Evolutionary conservation across 768 basidiomycete species (phyloP).

Genomic region (Imleria badia): DNA sequence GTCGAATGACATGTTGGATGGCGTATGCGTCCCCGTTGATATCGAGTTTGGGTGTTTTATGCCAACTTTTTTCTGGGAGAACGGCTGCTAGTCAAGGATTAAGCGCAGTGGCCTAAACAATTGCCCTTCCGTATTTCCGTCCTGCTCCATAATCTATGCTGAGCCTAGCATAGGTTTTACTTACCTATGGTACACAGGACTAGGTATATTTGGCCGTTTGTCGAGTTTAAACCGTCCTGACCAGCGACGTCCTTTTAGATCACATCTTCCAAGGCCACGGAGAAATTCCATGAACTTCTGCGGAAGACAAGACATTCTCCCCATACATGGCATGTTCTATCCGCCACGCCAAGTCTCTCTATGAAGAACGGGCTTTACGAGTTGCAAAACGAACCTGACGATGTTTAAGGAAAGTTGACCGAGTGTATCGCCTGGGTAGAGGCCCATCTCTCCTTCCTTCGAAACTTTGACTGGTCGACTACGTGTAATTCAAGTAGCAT

Average conservation of each 20-base stretch:
- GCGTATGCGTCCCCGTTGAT: constrained; percentile 36
- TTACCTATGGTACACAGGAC: constrained; percentile 65
- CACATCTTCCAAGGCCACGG: constrained; percentile 52
- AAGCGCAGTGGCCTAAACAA: constrained; percentile 59
- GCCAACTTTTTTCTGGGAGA: constrained; percentile 52
- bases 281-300: constrained; percentile 50
- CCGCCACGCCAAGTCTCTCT: not conserved
- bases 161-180: constrained; percentile 44
- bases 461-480: constrained; percentile 20
- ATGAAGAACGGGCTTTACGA: constrained; percentile 72
- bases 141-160: constrained; percentile 5
- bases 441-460: constrained; percentile 22
- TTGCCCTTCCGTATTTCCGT: constrained; percentile 51
- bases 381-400: constrained; percentile 69
- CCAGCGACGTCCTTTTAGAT: constrained; percentile 37
- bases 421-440: constrained; percentile 53
- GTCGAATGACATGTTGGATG: constrained; percentile 59
- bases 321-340: constrained; percentile 34
- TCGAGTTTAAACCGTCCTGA: not conserved
- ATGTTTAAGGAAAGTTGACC: constrained; percentile 57
- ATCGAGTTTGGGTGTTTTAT: not conserved
- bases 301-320: constrained; percentile 52
- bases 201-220: constrained; percentile 37
- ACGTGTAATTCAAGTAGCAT: not conserved
- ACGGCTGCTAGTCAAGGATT: constrained; percentile 42